Percentiles rank a stretch among this genome's conserved stretches.
These are phyloP conservation scores for Sclerotinia nivalis DNA, from an alignment of 2,329 filamentous ascomycete genomes.

Conservation along the genomic window DNA sequence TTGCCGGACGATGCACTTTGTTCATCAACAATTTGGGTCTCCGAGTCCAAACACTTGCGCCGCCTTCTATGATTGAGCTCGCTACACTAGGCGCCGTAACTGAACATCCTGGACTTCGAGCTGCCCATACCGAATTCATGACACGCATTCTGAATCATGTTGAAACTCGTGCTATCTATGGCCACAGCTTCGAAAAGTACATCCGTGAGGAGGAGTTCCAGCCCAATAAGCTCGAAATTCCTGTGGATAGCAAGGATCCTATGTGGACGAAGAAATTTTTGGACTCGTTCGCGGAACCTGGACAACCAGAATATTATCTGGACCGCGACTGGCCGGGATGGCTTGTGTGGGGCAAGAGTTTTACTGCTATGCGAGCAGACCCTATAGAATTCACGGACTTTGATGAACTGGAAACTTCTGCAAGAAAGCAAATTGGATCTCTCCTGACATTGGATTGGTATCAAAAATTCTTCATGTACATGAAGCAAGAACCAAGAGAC, in stretches of 20 bases:
- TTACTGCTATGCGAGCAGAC: conserved; percentile 75
- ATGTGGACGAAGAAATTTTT: conserved; percentile 80
- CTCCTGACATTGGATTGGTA: conserved; percentile 85
- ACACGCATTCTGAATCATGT: conserved; percentile 77
- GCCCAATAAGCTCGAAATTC: conserved; percentile 72
- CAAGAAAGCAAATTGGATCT: conserved; percentile 76
- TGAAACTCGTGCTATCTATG: conserved; percentile 81
- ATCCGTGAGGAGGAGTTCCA: conserved; percentile 77
- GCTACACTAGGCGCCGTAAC: conserved; percentile 83
- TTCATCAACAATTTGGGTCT: conserved; percentile 89
- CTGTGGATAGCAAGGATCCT: conserved; percentile 72
- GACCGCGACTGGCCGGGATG: conserved; percentile 93
- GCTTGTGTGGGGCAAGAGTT: conserved; percentile 90
- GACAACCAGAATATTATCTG: conserved; percentile 78
- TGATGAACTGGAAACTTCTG: conserved; percentile 74
- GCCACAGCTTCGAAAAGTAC: conserved; percentile 85
- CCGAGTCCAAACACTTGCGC: conserved; percentile 86
- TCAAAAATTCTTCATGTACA: conserved; percentile 80
- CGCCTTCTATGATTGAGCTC: conserved; percentile 78
- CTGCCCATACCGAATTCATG: conserved; percentile 79
- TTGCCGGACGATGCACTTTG: conserved; percentile 83
- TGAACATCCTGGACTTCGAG: conserved; percentile 81
- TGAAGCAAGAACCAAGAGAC: conserved; percentile 95
- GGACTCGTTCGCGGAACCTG: conserved; percentile 71
- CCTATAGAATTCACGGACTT: conserved; percentile 67